Evolutionary conservation across 2,329 filamentous ascomycete genomes (phyloP).

Genomic region (Cytospora schulzeri): DNA sequence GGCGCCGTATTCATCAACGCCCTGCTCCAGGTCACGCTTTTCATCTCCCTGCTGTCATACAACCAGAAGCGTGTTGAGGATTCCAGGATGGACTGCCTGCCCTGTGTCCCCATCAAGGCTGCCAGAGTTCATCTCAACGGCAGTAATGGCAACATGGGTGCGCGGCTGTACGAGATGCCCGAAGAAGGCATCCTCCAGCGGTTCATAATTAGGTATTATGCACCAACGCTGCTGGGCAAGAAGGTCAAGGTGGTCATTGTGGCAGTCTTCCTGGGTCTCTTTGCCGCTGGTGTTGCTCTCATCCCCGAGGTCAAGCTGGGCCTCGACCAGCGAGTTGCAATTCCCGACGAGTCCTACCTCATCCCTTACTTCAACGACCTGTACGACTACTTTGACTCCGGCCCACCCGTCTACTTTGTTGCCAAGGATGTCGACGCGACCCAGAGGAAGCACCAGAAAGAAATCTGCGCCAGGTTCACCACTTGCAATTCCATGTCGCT

Average conservation of each 20-base stretch:
- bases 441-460: constrained; percentile 72
- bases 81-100: constrained; percentile 86
- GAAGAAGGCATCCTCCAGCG: constrained; percentile 82
- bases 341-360: constrained; percentile 91
- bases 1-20: constrained; percentile 98
- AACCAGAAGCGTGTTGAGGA: constrained; percentile 92
- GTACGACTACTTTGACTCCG: constrained; percentile 87
- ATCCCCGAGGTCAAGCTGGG: constrained; percentile 84
- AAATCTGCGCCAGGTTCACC: constrained; percentile 88
- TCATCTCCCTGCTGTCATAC: constrained; percentile 84
- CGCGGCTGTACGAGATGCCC: constrained; percentile 70
- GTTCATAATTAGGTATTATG: constrained; percentile 90
- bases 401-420: constrained; percentile 95
- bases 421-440: constrained; percentile 81
- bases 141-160: constrained; percentile 59
- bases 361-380: constrained; percentile 97
- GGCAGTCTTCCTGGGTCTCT: constrained; percentile 81
- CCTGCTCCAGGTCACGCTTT: constrained; percentile 95
- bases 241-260: constrained; percentile 78
- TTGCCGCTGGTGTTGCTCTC: constrained; percentile 81
- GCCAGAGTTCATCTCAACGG: constrained; percentile 67
- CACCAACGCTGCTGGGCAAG: constrained; percentile 76
- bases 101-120: constrained; percentile 79
- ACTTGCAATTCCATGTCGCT: constrained; percentile 84
- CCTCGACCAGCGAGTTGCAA: constrained; percentile 90